A percentile compares a stretch with the other conserved stretches of the same genome.
phyloP scores from a whole-genome alignment of 306 rosid species.

The Gillenia trifoliata region DNA sequence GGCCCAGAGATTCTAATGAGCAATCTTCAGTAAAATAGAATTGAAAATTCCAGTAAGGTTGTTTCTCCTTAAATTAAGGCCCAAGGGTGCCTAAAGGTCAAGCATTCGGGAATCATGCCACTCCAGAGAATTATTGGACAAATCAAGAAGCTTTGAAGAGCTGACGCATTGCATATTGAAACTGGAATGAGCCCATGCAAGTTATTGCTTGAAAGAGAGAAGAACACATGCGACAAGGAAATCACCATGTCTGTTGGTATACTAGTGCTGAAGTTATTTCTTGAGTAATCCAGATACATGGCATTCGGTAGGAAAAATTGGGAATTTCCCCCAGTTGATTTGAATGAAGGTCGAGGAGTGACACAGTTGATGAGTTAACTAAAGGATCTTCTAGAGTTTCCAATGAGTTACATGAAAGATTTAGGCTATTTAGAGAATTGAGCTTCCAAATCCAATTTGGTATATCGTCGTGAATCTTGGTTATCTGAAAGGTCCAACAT shows the following conservation, averaged over 20 bases:
- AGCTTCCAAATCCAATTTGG: not conserved
- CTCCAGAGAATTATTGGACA: too few species aligned
- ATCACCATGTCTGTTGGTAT: not conserved
- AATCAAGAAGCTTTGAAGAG: too few species aligned
- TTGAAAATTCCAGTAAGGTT: too few species aligned
- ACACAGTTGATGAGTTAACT: fast-evolving
- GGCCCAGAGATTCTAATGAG: not conserved
- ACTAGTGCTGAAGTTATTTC: not conserved
- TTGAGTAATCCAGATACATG: not conserved
- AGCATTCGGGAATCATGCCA: too few species aligned
- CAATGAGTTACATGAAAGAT: not conserved
- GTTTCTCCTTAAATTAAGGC: too few species aligned
- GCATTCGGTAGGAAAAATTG: fast-evolving
- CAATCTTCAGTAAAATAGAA: too few species aligned
- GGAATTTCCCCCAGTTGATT: not conserved
- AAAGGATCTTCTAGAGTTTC: not conserved
- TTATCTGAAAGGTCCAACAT: not conserved
- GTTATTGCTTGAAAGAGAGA: not conserved
- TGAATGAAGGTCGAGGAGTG: not conserved
- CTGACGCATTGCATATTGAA: not conserved
- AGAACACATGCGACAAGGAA: not conserved
- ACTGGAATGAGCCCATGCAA: not conserved
- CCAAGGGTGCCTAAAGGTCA: too few species aligned
- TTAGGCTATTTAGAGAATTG: not conserved
- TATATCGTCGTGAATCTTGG: not conserved